Evolutionary conservation across 23 red algal species (phyloP), one percentile per base, ranked within the genome.

Genomic region (Gracilaria domingensis): DNA sequence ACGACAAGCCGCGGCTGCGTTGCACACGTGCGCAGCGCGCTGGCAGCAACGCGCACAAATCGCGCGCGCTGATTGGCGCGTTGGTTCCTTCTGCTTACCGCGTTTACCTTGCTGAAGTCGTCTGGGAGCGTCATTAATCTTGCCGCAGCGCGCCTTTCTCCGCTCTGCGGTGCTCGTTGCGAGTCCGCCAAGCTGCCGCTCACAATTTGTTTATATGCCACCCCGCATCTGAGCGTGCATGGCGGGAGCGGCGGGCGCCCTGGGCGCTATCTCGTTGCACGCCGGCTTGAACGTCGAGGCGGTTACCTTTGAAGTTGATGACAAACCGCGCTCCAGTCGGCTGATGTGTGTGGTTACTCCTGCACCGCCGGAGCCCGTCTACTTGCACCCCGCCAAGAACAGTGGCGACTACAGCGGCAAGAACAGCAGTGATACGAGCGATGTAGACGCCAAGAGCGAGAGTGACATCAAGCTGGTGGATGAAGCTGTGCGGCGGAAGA

Each of bases 231-330:
- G 11, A 8, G 24, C 16, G 11, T 2, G 2, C 12, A 21, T 21
- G 62, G 33, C 5, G 7, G 8, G 1, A 4, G 26, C 5, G 24
- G 6, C 51, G 51, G 51, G 51, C 2, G 11, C 51, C 1, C 14
- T 20, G 13, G 1, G 51, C 17, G 51, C 51, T 16, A 55, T 55
- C 17, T 67, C 62, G 62, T 21, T 67, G 20, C 62, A 67, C 7
- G 28, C 5, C 8, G 33, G 26, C 16, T 17, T 33, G 6, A 36
- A 8, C 11, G 11, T 67, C 14, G 72, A 77, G 26, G 38, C 72
- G 7, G 72, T 77, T 14, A 28, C 39, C 8, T 77, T 77, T 20
- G 72, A 77, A 20, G 72, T 77, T 33, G 72, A 77, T 30, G 72
- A 77, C 42, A 45, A 30, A 11, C 40, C 72, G 2, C 5, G 23